Evolutionary conservation across 2,329 filamentous ascomycete species (phyloP), one percentile per base, ranked within the genome.

Genomic region (Geosmithia flava): DNA sequence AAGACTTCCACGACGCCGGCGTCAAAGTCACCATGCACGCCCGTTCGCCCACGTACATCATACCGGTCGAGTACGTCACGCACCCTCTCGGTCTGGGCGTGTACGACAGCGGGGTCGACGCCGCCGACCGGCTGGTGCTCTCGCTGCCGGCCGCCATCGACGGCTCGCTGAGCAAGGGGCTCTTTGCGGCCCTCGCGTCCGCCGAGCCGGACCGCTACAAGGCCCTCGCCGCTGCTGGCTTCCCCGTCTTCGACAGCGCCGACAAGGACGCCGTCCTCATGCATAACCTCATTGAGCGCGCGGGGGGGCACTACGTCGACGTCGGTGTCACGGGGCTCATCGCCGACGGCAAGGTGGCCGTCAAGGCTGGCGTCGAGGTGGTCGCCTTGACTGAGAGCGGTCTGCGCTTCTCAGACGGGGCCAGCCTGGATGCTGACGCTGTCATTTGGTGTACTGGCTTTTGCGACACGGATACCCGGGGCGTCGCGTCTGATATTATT

Each of bases 361-460:
- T 64, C n/a, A 61, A 58, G 30, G 56, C 57, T 2, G 53, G 53
- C 2, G 56, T 56, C 4, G 58, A 60, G 20, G 59, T 61, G 6
- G 47, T 54, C 6, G 55, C 54, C 2, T 64, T 59, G 48, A 60
- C 56, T 1, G n/a, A 52, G 13, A 53, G 49, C 0, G 63, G 63
- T 0, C 45, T 67, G 6, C 16, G 30, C 3, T 55, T 67, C 27
- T 59, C 56, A 1, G 62, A 65, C 42, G 59, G 58, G 1, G 63
- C 52, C 20, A 41, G 20, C 5, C 23, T 62, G 6, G 57, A 63
- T 13, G 55, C 56, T 0, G 62, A 66, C 48, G 63, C 59, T 0
- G 48, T 67, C 2, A 47, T 67, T 2, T 67, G 64, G 62, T 66
- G 64, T 45, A 67, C 63, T 2, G 63, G 63, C 1, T 67, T 62